These are phyloP conservation scores for Suillus sp. DNA, from an alignment of 768 basidiomycete species.

Conservation along the genomic window DNA sequence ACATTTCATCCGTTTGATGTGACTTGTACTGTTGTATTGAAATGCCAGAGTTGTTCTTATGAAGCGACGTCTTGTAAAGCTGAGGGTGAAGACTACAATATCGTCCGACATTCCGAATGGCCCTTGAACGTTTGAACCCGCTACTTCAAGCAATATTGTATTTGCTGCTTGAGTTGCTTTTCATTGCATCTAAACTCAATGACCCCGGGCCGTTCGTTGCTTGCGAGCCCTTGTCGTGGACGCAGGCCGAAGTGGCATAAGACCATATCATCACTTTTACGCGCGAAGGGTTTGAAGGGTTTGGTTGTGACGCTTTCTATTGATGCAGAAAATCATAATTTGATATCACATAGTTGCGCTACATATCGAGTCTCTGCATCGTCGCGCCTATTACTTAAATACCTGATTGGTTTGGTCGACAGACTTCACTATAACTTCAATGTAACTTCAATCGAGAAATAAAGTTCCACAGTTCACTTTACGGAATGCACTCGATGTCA, in stretches of 20 bases:
- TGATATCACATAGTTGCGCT: too few species aligned
- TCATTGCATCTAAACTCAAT: too few species aligned
- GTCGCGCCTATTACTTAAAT: too few species aligned
- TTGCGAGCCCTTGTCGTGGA: neutral
- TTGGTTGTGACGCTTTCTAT: constrained; percentile 46
- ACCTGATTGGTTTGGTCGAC: too few species aligned
- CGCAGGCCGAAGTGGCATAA: constrained; percentile 23
- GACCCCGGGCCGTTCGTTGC: too few species aligned
- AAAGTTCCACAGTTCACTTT: neutral
- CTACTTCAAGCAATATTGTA: neutral
- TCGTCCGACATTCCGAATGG: neutral
- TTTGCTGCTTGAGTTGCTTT: too few species aligned
- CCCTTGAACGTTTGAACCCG: neutral
- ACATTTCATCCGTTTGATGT: neutral
- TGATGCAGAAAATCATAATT: neutral
- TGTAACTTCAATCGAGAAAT: neutral
- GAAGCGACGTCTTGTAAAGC: neutral
- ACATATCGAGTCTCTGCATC: too few species aligned
- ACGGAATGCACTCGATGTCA: neutral
- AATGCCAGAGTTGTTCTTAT: neutral
- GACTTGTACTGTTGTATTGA: neutral
- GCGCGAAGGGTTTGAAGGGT: constrained; percentile 62
- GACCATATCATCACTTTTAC: constrained; percentile 67
- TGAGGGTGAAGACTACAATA: neutral
- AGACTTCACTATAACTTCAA: too few species aligned